Evolutionary conservation across 2,329 filamentous ascomycete genomes (phyloP).

Genomic region (Paecilomyces niveus): DNA sequence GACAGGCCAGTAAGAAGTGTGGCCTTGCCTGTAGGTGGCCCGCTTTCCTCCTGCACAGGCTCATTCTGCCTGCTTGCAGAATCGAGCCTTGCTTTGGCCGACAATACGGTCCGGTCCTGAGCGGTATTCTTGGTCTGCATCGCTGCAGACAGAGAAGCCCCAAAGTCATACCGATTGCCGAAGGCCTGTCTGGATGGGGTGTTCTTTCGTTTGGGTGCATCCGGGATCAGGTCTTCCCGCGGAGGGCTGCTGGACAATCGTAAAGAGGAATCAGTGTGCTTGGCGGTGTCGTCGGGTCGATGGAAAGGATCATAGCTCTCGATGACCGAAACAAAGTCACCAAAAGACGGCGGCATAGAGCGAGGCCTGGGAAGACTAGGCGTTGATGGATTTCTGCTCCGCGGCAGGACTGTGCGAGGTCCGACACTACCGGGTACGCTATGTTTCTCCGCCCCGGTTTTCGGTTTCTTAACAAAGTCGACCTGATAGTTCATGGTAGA

Average conservation of each 20-base stretch:
- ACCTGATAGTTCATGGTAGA: constrained; percentile 80
- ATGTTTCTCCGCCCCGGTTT: constrained; percentile 46
- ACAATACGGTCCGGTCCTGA: constrained; percentile 56
- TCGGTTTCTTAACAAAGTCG: constrained; percentile 77
- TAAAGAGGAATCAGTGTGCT: constrained; percentile 58
- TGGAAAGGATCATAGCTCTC: constrained; percentile 50
- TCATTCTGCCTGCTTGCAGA: constrained; percentile 8
- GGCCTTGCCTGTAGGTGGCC: constrained; percentile 9
- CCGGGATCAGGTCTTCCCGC: constrained; percentile 56
- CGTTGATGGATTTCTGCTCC: constrained; percentile 55
- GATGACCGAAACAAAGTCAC: constrained; percentile 63
- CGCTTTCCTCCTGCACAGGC: constrained; percentile 8
- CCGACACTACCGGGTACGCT: constrained; percentile 45
- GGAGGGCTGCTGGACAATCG: constrained; percentile 66
- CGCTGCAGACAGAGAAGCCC: constrained; percentile 79
- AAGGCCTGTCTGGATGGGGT: constrained; percentile 63
- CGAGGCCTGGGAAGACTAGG: constrained; percentile 42
- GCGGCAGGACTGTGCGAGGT: constrained; percentile 53
- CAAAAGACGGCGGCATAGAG: constrained; percentile 50
- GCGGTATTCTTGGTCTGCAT: constrained; percentile 56
- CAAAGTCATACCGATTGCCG: constrained; percentile 91
- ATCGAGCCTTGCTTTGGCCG: constrained; percentile 48
- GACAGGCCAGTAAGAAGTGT: constrained; percentile 12
- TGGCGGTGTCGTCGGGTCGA: constrained; percentile 53
- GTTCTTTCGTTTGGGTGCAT: constrained; percentile 42